These are phyloP conservation scores for Thelonectria blattea DNA, from an alignment of 2,329 filamentous ascomycete genomes.

Conservation along the genomic window DNA sequence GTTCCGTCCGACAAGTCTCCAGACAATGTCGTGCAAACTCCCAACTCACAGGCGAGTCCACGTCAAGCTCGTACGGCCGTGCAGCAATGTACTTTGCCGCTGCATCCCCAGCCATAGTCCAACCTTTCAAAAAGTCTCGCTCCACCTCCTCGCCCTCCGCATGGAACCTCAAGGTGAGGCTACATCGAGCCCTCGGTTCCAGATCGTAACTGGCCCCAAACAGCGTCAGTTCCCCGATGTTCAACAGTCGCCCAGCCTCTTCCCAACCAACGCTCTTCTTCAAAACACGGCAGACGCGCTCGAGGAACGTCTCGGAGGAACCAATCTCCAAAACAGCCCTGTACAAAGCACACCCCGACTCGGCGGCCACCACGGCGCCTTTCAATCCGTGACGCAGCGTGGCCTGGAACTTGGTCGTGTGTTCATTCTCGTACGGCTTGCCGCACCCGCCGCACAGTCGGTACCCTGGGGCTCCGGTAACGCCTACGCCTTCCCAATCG, in stretches of 20 bases:
- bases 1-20: background rate
- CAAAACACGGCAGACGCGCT: too few relatives aligned
- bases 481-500: background rate
- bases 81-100: constrained; percentile 1
- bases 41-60: background rate
- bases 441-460: background rate
- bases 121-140: background rate
- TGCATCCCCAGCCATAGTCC: background rate
- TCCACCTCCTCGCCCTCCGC: too few relatives aligned
- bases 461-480: background rate
- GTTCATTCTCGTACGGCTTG: background rate
- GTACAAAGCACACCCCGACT: constrained; percentile 1
- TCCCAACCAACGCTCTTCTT: too few relatives aligned
- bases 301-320: too few relatives aligned
- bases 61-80: constrained; percentile 7
- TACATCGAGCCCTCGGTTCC: background rate
- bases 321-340: too few relatives aligned
- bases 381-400: background rate
- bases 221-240: too few relatives aligned
- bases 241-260: too few relatives aligned
- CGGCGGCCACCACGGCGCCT: background rate
- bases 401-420: background rate
- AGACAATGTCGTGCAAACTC: background rate
- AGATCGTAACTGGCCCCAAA: too few relatives aligned
- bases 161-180: background rate